Conservation (phyloP, 2,329 filamentous ascomycete species). For the Aureobasidium sp. region DNA sequence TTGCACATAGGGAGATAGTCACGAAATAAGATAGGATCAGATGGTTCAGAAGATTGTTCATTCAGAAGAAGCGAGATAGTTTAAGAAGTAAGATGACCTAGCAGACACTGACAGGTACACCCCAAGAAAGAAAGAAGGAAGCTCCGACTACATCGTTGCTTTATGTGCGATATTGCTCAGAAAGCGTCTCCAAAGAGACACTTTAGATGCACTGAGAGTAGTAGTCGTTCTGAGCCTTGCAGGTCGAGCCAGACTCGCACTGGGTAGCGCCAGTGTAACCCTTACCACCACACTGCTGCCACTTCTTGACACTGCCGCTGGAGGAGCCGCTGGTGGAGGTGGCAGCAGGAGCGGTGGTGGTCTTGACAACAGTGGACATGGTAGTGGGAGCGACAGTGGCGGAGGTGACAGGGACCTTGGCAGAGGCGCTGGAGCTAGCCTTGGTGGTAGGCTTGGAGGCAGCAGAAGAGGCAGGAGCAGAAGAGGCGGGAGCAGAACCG, state of each 20-base stretch:
- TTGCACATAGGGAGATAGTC: too few species aligned
- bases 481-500: conserved; percentile 22
- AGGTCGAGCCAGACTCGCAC: conserved; percentile 39
- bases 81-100: neutral
- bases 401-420: conserved; percentile 4
- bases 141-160: neutral
- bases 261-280: conserved; percentile 38
- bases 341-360: neutral
- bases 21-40: neutral
- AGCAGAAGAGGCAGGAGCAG: conserved; percentile 25
- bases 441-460: conserved; percentile 19
- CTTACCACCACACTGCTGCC: conserved; percentile 39
- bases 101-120: neutral
- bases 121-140: neutral
- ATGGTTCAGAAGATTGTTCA: neutral
- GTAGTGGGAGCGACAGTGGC: neutral
- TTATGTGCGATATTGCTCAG: neutral
- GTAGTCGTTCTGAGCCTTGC: conserved; percentile 36
- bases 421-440: neutral
- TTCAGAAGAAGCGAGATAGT: neutral
- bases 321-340: neutral
- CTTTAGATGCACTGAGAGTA: conserved; percentile 41
- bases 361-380: too few species aligned
- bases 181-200: neutral
- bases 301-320: conserved; percentile 25